Evolutionary conservation across 1,284 basidiomycete species (phyloP).

Genomic region (Cryptococcus hybrid): DNA sequence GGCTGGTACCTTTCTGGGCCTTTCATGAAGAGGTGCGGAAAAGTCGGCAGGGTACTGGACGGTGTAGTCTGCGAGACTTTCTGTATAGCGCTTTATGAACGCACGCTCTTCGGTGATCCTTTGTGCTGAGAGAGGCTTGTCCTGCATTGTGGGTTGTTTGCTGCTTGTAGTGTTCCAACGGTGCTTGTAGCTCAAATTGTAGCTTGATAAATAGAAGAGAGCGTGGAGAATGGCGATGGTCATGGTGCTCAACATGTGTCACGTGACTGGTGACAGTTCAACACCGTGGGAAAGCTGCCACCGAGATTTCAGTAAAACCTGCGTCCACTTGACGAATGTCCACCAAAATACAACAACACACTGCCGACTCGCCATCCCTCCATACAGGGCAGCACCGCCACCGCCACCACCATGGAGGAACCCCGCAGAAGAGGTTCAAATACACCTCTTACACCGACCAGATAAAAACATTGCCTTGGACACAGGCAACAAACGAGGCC

Average conservation of each 20-base stretch:
- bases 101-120: constrained; percentile 59
- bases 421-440: constrained; percentile 47
- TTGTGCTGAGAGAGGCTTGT: constrained; percentile 52
- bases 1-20: constrained; percentile 69
- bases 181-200: neutral
- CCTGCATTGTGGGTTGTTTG: constrained; percentile 12
- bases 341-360: too few relatives aligned
- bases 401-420: constrained; percentile 29
- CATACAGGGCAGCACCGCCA: too few relatives aligned
- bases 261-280: too few relatives aligned
- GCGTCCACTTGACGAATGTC: too few relatives aligned
- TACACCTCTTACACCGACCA: constrained; percentile 47
- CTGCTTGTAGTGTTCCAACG: neutral
- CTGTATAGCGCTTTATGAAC: constrained; percentile 70
- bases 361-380: too few relatives aligned
- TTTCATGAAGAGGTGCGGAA: constrained; percentile 67
- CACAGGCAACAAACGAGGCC: constrained; percentile 40
- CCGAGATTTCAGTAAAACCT: too few relatives aligned
- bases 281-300: too few relatives aligned
- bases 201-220: neutral
- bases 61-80: constrained; percentile 65
- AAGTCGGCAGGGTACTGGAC: constrained; percentile 71
- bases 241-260: neutral
- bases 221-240: neutral
- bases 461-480: constrained; percentile 45